Conservation (phyloP, 768 basidiomycete genomes). For the Strobilomyces confusus region DNA sequence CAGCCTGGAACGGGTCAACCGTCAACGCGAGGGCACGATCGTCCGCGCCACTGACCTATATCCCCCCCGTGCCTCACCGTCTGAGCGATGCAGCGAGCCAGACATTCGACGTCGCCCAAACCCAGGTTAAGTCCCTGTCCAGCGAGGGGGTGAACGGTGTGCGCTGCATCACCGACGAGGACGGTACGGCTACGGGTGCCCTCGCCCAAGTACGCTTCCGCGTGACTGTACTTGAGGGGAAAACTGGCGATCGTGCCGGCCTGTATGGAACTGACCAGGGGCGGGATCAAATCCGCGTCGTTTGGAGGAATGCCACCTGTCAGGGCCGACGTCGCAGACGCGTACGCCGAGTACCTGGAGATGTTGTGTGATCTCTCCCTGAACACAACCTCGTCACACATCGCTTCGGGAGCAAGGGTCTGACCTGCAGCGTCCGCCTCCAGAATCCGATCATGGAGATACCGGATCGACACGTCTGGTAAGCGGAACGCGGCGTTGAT, state of each 20-base stretch:
- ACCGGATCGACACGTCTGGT: conserved; percentile 67
- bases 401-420: conserved; percentile 44
- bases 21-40: background rate
- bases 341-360: conserved; percentile 57
- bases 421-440: conserved; percentile 45
- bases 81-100: conserved; percentile 60
- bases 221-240: conserved; percentile 83
- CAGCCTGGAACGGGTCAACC: conserved; percentile 46
- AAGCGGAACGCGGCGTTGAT: conserved; percentile 91
- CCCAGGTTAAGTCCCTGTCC: conserved; percentile 96
- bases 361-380: conserved; percentile 71
- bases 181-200: conserved; percentile 66
- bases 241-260: conserved; percentile 79
- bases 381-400: conserved; percentile 65
- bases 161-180: conserved; percentile 94
- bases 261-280: conserved; percentile 69
- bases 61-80: conserved; percentile 68
- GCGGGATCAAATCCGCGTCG: conserved; percentile 66
- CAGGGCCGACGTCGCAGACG: conserved; percentile 38
- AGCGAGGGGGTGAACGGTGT: conserved; percentile 90
- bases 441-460: conserved; percentile 58
- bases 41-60: conserved; percentile 52
- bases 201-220: conserved; percentile 81
- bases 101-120: conserved; percentile 76
- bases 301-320: conserved; percentile 54